Base-by-base conservation (phyloP, 805 yeast genomes). In the Pichia sporocuriosa region DNA sequence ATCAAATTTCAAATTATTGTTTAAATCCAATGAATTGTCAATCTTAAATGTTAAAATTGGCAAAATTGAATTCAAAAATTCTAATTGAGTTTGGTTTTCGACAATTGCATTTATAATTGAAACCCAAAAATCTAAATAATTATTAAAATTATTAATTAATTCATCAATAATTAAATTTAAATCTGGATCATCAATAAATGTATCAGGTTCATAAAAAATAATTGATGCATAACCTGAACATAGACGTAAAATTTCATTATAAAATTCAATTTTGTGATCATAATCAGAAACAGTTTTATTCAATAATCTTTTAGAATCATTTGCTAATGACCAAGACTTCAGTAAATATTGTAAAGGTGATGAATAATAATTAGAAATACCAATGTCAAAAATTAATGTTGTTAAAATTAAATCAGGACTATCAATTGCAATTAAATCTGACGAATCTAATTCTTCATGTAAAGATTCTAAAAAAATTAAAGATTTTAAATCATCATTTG, bases 151-250 rank as follows among this genome's bases (percentile, higher is more conserved):
- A 16, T 50, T 47, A 38, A 58, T 46, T 20, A 66, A 53, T 5
- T 47, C 48, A 13, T 50, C 53, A 5, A 66, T 45, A 8, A 56
- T 45, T 1, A 52, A 48, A 26, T 59, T 57, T 16, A 71, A 47
- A 35, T 51, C 37, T 19, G 69, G 66, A 45, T 63, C 62, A 47
- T 69, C 65, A 30, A 66, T 44, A 43, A 74, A 72, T 73, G 75
- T 73, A 42, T 81, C 89, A 9, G 84, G 81, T 3, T 79, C 73
- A 58, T 80, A 86, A 54, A 84, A 79, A 19, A 80, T 61, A 19
- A 84, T 79, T 23, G 80, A 64, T 0, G 85, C 87, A 59, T 79
- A 84, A 21, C 83, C 77, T 12, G 78, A 63, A 13, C 75, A 56
- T 32, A 73, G 63, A 32, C 73, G 58, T 35, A 73, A 68, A 20